Conservation (phyloP, 305 asterid genomes). For the Euphrasia arctica region DNA sequence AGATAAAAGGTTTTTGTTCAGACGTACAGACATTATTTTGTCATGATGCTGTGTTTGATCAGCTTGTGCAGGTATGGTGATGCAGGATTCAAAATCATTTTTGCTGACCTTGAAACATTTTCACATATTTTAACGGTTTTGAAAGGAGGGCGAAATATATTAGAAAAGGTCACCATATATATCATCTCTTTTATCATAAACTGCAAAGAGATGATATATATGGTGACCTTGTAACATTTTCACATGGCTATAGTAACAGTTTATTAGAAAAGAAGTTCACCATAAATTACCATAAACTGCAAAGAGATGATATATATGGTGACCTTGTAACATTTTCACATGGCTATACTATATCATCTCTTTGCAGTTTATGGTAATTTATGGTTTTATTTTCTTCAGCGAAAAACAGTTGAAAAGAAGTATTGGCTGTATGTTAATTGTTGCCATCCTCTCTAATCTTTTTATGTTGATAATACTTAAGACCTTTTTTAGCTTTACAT, state of each 20-base stretch:
- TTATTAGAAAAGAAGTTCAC: not conserved
- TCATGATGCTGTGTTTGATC: constrained; percentile 86
- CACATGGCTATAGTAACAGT: not conserved
- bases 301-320: not conserved
- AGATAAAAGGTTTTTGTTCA: constrained; percentile 90
- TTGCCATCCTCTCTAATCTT: constrained; percentile 9
- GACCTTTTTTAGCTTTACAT: not conserved
- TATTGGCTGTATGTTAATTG: not conserved
- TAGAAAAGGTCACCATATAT: too few relatives aligned
- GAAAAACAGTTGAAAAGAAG: constrained; percentile 1
- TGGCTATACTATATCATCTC: not conserved
- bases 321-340: constrained; percentile 5
- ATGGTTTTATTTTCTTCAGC: not conserved
- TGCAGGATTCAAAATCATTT: constrained; percentile 15
- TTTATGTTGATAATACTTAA: not conserved
- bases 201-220: too few relatives aligned
- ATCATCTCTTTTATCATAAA: too few relatives aligned
- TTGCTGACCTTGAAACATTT: constrained; percentile 14
- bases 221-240: constrained; percentile 11
- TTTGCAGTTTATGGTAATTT: not conserved
- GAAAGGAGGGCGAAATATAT: too few relatives aligned
- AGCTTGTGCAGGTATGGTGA: constrained; percentile 82
- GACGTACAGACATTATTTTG: constrained; percentile 88
- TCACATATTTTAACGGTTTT: not conserved
- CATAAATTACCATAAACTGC: constrained; percentile 3